Percentiles rank a stretch among this genome's conserved stretches.
Evolutionary conservation across 352 stramenopile genomes (phyloP).

Genomic region (Elongisporangium prolatum): DNA sequence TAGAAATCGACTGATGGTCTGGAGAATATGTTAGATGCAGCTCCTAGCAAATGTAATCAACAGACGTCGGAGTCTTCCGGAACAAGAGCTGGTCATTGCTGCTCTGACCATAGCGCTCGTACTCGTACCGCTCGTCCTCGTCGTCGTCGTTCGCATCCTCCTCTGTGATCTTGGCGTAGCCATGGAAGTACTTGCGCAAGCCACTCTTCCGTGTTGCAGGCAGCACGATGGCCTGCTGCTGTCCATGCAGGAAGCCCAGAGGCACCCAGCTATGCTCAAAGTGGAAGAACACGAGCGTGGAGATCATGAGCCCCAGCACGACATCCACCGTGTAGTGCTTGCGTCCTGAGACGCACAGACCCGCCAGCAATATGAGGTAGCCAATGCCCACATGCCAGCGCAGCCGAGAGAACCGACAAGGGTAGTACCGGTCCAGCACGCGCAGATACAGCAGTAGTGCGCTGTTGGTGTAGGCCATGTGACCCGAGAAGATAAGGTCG

Average conservation of each 20-base stretch:
- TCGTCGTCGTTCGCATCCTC: constrained; percentile 7
- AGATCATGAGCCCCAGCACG: constrained; percentile 30
- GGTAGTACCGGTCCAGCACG: constrained; percentile 23
- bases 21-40: too few relatives aligned
- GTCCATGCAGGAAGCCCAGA: constrained; percentile 9
- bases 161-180: constrained; percentile 3
- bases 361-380: constrained; percentile 24
- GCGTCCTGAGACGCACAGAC: constrained; percentile 26
- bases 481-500: constrained; percentile 44
- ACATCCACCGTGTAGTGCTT: constrained; percentile 46
- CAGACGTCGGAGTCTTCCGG: neutral
- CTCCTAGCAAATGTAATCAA: neutral
- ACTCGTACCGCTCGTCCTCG: neutral
- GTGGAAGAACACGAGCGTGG: constrained; percentile 35
- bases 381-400: constrained; percentile 20
- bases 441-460: constrained; percentile 36
- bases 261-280: constrained; percentile 37
- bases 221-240: constrained; percentile 6
- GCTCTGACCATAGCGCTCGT: neutral
- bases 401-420: constrained; percentile 12
- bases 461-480: constrained; percentile 41
- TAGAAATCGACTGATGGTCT: neutral
- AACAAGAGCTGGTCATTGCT: neutral
- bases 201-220: neutral
- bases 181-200: constrained; percentile 4